phyloP scores from a whole-genome alignment of 2,329 filamentous ascomycete genomes.

The Colletotrichum plurivorum region DNA sequence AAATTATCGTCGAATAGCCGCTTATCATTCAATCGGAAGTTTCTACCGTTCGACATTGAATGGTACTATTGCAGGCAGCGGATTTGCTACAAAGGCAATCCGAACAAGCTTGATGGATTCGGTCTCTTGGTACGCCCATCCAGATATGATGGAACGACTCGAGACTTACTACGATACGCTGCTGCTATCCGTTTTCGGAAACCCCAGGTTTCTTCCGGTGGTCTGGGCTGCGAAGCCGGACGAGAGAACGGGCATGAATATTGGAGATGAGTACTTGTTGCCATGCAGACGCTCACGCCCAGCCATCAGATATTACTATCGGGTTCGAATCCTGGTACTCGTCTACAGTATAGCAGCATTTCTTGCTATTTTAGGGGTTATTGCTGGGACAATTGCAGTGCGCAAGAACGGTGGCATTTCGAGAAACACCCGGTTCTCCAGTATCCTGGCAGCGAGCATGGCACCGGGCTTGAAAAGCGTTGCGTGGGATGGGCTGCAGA shows the following conservation, averaged over 20 bases:
- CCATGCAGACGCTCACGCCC: slow-evolving; percentile 46
- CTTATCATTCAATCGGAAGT: slow-evolving; percentile 50
- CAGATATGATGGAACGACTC: slow-evolving; percentile 44
- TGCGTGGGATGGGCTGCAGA: slow-evolving; percentile 25
- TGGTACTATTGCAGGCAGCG: slow-evolving; percentile 48
- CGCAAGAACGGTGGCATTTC: slow-evolving; percentile 47
- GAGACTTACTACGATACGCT: slow-evolving; percentile 51
- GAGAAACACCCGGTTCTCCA: slow-evolving; percentile 52
- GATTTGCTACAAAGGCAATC: no score
- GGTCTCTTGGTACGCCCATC: slow-evolving; percentile 45
- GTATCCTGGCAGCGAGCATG: slow-evolving; percentile 54
- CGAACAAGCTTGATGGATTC: slow-evolving; percentile 56
- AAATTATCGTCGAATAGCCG: slow-evolving; percentile 47
- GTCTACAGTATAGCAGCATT: slow-evolving; percentile 50
- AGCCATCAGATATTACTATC: slow-evolving; percentile 47
- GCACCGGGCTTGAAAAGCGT: slow-evolving; percentile 51
- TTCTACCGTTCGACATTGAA: slow-evolving; percentile 48
- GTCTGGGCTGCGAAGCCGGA: slow-evolving; percentile 48
- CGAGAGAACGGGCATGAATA: slow-evolving; percentile 13
- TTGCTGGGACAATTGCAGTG: slow-evolving; percentile 48
- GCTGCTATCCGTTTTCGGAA: slow-evolving; percentile 51
- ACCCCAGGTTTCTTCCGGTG: slow-evolving; percentile 50
- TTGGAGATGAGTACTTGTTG: slow-evolving; percentile 35
- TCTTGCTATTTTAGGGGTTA: slow-evolving; percentile 44
- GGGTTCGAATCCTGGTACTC: slow-evolving; percentile 48